A percentile compares a stretch with the other conserved stretches of the same genome.
Evolutionary conservation across 768 basidiomycete species (phyloP).

Genomic region (Mycena indigotica): DNA sequence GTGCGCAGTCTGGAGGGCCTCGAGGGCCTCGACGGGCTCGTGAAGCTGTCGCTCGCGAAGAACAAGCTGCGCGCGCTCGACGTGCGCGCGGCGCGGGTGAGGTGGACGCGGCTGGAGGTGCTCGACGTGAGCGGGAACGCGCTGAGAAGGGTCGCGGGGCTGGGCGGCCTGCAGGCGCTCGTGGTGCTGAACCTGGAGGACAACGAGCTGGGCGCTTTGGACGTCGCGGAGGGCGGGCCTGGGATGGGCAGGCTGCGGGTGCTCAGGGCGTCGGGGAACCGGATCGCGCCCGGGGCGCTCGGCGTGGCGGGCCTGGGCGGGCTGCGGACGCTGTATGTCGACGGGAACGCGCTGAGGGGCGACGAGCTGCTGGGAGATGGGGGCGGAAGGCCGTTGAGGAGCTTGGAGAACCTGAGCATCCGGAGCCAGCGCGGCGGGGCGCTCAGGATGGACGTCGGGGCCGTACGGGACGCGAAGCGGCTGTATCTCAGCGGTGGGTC

Average conservation of each 20-base stretch:
- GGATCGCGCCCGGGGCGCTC: constrained; percentile 64
- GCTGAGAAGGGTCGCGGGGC: constrained; percentile 57
- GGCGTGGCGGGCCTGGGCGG: constrained; percentile 64
- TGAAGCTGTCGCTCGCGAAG: constrained; percentile 79
- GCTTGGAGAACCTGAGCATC: constrained; percentile 88
- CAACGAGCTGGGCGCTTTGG: constrained; percentile 64
- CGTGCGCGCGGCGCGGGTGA: constrained; percentile 54
- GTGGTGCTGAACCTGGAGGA: constrained; percentile 80
- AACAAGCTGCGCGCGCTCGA: constrained; percentile 71
- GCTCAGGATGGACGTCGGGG: constrained; percentile 68
- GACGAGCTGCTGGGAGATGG: constrained; percentile 20
- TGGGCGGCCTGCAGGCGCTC: constrained; percentile 64
- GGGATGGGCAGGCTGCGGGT: constrained; percentile 75
- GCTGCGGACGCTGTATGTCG: constrained; percentile 89
- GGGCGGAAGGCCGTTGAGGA: constrained; percentile 40
- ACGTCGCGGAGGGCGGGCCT: constrained; percentile 50
- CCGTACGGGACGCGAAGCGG: constrained; percentile 89
- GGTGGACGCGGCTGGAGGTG: constrained; percentile 79
- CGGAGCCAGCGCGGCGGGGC: constrained; percentile 82
- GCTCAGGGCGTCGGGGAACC: constrained; percentile 83
- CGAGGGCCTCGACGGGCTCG: constrained; percentile 75
- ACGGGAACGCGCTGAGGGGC: constrained; percentile 67
- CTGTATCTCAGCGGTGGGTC: constrained; percentile 86
- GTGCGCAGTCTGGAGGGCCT: constrained; percentile 77
- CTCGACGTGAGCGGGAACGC: constrained; percentile 81